These are phyloP conservation scores for Panicum virgatum DNA, from an alignment of 202 grass and related monocot genomes.

Conservation along the genomic window DNA sequence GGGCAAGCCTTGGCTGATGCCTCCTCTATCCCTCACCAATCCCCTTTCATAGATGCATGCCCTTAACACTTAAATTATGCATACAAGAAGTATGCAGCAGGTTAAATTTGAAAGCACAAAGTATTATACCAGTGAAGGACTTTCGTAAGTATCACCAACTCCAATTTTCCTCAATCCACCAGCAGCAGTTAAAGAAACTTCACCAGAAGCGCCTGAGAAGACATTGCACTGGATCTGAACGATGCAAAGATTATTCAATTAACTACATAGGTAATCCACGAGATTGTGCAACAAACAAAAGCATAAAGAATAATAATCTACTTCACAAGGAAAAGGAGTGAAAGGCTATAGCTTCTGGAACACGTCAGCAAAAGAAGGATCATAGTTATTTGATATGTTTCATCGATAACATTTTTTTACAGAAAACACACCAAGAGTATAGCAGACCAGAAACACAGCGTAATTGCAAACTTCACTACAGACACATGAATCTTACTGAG, in stretches of 20 bases:
- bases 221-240: slow-evolving; percentile 90
- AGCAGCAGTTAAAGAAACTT: slow-evolving; percentile 78
- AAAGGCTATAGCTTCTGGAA: slow-evolving; percentile 9
- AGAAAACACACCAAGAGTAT: not conserved
- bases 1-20: not conserved
- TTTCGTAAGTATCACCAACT: slow-evolving; percentile 69
- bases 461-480: not conserved
- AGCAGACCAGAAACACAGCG: slow-evolving; percentile 6
- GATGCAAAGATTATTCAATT: slow-evolving; percentile 18
- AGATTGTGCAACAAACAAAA: not conserved
- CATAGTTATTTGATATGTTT: slow-evolving; percentile 1
- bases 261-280: not conserved
- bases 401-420: not conserved
- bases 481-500: slow-evolving; percentile 2
- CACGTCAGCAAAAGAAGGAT: not conserved
- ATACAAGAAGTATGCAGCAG: slow-evolving; percentile 2
- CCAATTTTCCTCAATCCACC: slow-evolving; percentile 86
- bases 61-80: not conserved
- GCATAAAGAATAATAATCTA: slow-evolving; percentile 4
- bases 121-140: slow-evolving; percentile 72
- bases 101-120: slow-evolving; percentile 23
- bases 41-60: not conserved
- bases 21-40: not conserved
- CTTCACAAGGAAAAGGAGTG: not conserved
- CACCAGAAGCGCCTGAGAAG: slow-evolving; percentile 73